Evolutionary conservation across 306 rosid species (phyloP).

Genomic region (Medicago arabica): DNA sequence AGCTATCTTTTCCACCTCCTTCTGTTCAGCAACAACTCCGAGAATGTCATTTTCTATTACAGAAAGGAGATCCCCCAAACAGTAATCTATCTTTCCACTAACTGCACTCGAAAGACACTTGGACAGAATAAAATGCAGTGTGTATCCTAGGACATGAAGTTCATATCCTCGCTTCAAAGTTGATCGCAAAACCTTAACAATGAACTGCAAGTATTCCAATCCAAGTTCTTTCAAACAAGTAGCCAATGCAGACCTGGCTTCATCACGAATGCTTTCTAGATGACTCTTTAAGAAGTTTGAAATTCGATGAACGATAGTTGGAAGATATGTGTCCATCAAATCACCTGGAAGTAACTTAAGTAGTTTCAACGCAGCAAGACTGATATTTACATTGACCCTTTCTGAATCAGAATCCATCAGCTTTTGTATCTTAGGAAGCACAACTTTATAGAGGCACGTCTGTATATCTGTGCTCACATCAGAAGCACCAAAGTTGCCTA

Average conservation of each 20-base stretch:
- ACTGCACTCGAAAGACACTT: conserved; percentile 66
- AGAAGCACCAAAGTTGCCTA: conserved; percentile 37
- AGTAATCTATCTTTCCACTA: conserved; percentile 79
- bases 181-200: conserved; percentile 71
- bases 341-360: conserved; percentile 86
- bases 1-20: conserved; percentile 94
- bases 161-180: conserved; percentile 88
- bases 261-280: conserved; percentile 86
- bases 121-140: conserved; percentile 75
- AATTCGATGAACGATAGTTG: conserved; percentile 77
- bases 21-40: conserved; percentile 91
- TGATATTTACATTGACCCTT: conserved; percentile 73
- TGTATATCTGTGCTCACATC: conserved; percentile 60
- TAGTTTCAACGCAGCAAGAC: conserved; percentile 82
- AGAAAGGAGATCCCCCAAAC: conserved; percentile 82
- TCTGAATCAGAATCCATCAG: conserved; percentile 77
- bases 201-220: conserved; percentile 79
- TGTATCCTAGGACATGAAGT: conserved; percentile 91
- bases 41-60: conserved; percentile 80
- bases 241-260: conserved; percentile 88
- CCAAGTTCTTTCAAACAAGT: conserved; percentile 94
- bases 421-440: conserved; percentile 85
- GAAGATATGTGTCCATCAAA: conserved; percentile 82
- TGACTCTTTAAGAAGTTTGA: conserved; percentile 84
- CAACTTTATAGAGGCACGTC: conserved; percentile 62